Evolutionary conservation across 306 rosid species (phyloP), one percentile per base, ranked within the genome.

Genomic region (Gastrolobium bilobum): DNA sequence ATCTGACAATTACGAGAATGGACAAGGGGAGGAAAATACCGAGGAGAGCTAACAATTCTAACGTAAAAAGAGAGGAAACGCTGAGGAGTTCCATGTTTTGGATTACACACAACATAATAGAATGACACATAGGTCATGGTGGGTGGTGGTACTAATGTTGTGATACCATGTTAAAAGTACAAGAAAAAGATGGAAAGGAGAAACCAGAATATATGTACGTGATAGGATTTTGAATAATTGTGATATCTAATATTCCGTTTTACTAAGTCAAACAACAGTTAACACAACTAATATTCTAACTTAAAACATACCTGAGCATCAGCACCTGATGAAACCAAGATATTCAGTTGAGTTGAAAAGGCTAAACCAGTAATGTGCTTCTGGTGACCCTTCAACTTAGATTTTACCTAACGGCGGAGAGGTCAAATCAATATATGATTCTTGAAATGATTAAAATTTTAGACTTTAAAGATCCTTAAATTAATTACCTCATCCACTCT

Each of bases 341-440:
- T 77, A 73, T 79, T 83, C 26, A 91, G 89, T 70, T 34, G 79
- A 42, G 78, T 75, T 10, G 96, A 93, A 77, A 93, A 93, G 14
- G 89, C 89, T 66, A 91, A 86, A 78, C 94, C 91, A 64, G 91
- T 81, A 31, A 93, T 84, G 73, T 84, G 80, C 86, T 84, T 93
- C 74, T 73, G 85, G 83, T 93, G 96, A 81, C 90, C 92, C 77
- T 87, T 86, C 87, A 93, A 81, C 74, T 61, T 88, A 33, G 85
- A 71, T 76, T 82, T 84, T 2, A 84, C 85, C 96, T 93, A 31
- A 73, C 76, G 10, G 37, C 6, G 68, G 14, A 75, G 33, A 38
- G 35, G 82, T 76, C 52, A 31, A 42, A 34, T 69, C 56, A 80
- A 2, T 69, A 69, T 37, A 31, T 52, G 40, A 35, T 52, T 61